phyloP scores from a whole-genome alignment of 495 filamentous ascomycete species.

The Neurospora sp. region DNA sequence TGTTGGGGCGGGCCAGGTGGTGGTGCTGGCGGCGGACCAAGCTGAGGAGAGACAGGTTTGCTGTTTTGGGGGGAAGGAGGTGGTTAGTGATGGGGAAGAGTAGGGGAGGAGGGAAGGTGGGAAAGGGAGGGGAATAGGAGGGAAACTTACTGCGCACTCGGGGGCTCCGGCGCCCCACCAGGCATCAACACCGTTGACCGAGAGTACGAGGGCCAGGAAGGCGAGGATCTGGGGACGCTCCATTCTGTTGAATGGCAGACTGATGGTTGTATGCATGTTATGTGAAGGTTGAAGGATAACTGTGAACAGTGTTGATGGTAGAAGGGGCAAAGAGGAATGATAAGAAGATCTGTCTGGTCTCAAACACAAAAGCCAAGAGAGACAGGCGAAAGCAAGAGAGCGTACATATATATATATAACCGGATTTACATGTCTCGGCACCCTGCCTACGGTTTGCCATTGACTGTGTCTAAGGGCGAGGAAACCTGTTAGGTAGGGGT shows the following conservation, averaged over 20 bases:
- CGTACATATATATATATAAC: not conserved
- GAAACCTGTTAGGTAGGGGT: not conserved
- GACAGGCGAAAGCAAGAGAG: too few species aligned
- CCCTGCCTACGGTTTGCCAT: not conserved
- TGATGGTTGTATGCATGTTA: not conserved
- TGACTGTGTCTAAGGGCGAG: not conserved
- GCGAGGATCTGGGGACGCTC: not conserved
- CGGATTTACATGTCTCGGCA: not conserved
- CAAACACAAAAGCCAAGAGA: not conserved
- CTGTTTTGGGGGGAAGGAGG: conserved; percentile 6
- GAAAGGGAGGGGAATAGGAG: not conserved
- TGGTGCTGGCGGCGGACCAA: conserved; percentile 20
- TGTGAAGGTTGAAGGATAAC: not conserved
- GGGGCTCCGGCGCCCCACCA: conserved; percentile 35
- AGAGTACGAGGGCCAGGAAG: conserved; percentile 9
- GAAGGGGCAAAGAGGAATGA: not conserved
- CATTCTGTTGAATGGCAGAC: not conserved
- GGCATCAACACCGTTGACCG: conserved; percentile 8
- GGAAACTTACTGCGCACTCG: conserved; percentile 32
- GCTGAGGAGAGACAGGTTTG: conserved; percentile 35
- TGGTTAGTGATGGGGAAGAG: not conserved
- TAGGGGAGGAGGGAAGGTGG: not conserved
- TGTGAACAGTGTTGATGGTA: not conserved
- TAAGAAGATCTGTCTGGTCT: not conserved
- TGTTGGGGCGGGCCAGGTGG: conserved; percentile 34